phyloP scores from a whole-genome alignment of 2,329 filamentous ascomycete species.

The Aspergillus candidus region DNA sequence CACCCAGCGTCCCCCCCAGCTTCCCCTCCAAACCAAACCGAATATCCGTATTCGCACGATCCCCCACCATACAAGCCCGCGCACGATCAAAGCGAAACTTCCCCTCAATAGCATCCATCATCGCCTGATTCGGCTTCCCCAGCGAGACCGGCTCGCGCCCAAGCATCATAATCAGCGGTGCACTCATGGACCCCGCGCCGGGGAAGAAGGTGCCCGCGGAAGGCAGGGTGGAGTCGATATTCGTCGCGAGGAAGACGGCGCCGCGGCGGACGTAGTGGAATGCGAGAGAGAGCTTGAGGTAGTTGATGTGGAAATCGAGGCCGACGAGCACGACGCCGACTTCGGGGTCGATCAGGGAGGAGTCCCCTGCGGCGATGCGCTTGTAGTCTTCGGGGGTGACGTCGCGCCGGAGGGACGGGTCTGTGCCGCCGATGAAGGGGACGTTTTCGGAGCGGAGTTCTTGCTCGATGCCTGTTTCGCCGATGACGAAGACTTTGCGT shows the following conservation, averaged over 20 bases:
- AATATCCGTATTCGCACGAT: constrained; percentile 91
- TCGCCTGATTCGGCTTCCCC: constrained; percentile 94
- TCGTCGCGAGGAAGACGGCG: constrained; percentile 85
- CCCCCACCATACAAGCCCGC: constrained; percentile 91
- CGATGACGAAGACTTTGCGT: constrained; percentile 91
- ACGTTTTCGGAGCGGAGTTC: constrained; percentile 78
- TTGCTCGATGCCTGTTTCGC: constrained; percentile 83
- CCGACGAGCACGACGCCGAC: constrained; percentile 86
- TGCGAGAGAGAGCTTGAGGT: constrained; percentile 79
- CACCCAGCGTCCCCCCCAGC: constrained; percentile 83
- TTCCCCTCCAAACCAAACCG: constrained; percentile 88
- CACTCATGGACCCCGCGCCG: constrained; percentile 76
- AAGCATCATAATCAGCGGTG: constrained; percentile 69
- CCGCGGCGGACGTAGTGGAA: constrained; percentile 78
- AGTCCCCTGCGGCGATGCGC: constrained; percentile 63
- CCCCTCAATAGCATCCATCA: constrained; percentile 98
- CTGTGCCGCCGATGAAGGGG: constrained; percentile 78
- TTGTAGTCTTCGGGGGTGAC: constrained; percentile 75
- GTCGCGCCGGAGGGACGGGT: constrained; percentile 68
- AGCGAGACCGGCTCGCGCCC: constrained; percentile 66
- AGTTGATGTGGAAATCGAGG: constrained; percentile 91
- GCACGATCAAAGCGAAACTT: constrained; percentile 84
- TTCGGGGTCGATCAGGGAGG: constrained; percentile 71
- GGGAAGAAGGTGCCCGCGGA: constrained; percentile 79
- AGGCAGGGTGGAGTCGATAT: constrained; percentile 84